Percentiles rank a stretch among this genome's conserved stretches.
Evolutionary conservation across 2,329 filamentous ascomycete species (phyloP).

Genomic region (Aspergillus sp.): DNA sequence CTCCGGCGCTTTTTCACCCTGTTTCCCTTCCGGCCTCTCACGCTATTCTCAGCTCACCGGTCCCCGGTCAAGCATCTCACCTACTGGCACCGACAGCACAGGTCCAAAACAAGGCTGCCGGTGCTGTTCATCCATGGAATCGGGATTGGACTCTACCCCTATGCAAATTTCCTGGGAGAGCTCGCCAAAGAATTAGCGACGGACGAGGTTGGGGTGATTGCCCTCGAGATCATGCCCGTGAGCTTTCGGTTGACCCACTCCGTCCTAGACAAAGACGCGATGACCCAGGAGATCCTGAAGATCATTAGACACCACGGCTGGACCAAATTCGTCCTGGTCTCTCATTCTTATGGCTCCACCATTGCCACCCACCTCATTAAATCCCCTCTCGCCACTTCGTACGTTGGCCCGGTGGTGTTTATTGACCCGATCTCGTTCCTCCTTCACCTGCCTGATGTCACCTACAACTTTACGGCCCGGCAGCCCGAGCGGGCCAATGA

Average conservation of each 20-base stretch:
- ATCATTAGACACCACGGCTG: constrained; percentile 53
- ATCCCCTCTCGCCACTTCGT: constrained; percentile 39
- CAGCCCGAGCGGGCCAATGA: constrained; percentile 54
- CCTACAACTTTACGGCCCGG: constrained; percentile 60
- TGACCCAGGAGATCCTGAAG: constrained; percentile 48
- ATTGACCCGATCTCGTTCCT: constrained; percentile 60
- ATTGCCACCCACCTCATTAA: constrained; percentile 55
- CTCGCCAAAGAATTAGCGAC: constrained; percentile 28
- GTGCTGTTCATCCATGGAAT: constrained; percentile 65
- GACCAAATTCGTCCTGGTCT: constrained; percentile 51
- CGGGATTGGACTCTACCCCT: constrained; percentile 58
- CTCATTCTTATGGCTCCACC: constrained; percentile 58
- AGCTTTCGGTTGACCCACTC: constrained; percentile 53
- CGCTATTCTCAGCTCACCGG: constrained; percentile 36
- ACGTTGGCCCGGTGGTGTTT: constrained; percentile 32
- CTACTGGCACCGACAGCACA: constrained; percentile 62
- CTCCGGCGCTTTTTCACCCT: constrained; percentile 40
- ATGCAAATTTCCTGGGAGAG: constrained; percentile 49
- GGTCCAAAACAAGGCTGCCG: constrained; percentile 48
- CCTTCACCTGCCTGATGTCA: constrained; percentile 60
- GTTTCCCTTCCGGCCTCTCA: constrained; percentile 53
- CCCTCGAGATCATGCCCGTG: constrained; percentile 56
- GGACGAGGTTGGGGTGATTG: background rate
- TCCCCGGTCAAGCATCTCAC: constrained; percentile 46
- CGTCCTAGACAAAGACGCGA: constrained; percentile 45